These are phyloP conservation scores for Pythium utonaiense DNA, from an alignment of 352 stramenopile genomes.

Conservation along the genomic window DNA sequence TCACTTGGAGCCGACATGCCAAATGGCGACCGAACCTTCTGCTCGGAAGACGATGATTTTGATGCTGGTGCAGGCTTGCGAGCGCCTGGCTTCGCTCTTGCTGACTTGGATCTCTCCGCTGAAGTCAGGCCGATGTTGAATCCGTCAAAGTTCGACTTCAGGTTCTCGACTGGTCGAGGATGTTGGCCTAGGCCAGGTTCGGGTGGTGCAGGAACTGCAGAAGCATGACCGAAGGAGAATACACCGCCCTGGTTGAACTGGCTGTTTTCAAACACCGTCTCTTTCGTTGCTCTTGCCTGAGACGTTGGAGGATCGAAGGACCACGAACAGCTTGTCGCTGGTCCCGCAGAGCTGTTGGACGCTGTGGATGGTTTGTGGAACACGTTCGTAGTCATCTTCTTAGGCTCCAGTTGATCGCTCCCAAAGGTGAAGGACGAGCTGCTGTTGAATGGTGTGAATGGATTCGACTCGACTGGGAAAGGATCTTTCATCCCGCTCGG, in stretches of 20 bases:
- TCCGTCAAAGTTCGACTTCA: conserved; percentile 28
- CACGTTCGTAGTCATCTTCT: conserved; percentile 19
- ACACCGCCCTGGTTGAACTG: conserved; percentile 3
- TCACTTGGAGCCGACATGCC: neutral
- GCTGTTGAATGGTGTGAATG: neutral
- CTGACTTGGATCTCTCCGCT: neutral
- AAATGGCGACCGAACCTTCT: conserved; percentile 4
- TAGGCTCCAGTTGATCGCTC: neutral
- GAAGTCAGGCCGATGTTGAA: conserved; percentile 21
- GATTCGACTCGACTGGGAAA: neutral
- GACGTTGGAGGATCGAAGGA: neutral
- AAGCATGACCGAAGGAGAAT: conserved; percentile 7
- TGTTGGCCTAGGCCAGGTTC: conserved; percentile 10
- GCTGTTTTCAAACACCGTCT: neutral
- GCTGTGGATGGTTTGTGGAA: conserved; percentile 12
- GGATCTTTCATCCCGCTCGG: neutral
- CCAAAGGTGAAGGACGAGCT: neutral
- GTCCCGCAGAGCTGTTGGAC: neutral
- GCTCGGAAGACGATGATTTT: neutral
- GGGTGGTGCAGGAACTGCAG: neutral
- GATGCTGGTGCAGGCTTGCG: neutral
- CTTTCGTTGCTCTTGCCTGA: neutral
- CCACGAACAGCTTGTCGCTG: neutral
- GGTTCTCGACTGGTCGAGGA: conserved; percentile 17
- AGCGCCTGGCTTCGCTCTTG: neutral